These are phyloP conservation scores for Populus tremula DNA, from an alignment of 345 rosid species.

Conservation along the genomic window DNA sequence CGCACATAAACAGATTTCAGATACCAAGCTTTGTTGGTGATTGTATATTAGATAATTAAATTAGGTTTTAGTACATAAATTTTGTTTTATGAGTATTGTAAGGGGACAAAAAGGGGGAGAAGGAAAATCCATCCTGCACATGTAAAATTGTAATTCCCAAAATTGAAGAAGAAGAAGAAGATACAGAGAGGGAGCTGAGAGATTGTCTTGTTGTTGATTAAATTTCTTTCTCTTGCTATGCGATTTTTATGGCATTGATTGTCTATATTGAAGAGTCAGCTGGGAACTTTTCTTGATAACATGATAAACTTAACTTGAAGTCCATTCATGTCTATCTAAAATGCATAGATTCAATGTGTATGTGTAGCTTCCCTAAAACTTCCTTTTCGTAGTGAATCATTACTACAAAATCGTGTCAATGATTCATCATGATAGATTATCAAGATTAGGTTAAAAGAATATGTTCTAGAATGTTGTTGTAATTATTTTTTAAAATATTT, in stretches of 20 bases:
- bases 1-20: not conserved
- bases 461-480: fast-evolving
- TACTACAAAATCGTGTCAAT: not conserved
- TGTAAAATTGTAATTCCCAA: not conserved
- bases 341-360: too few relatives aligned
- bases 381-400: not conserved
- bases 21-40: not conserved
- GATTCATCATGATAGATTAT: not conserved
- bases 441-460: not conserved
- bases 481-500: fast-evolving
- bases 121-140: not conserved
- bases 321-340: not conserved
- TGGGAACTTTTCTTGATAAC: too few relatives aligned
- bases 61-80: not conserved
- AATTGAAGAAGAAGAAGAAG: not conserved
- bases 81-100: not conserved
- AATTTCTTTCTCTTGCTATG: not conserved
- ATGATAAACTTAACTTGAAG: not conserved
- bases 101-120: not conserved
- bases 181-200: not conserved
- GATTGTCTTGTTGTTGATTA: not conserved
- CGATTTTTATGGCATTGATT: not conserved
- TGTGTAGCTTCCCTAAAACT: not conserved
- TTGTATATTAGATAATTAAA: not conserved
- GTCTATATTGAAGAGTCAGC: not conserved